phyloP scores from a whole-genome alignment of 2,329 filamentous ascomycete species.

The Bipolaris oryzae region DNA sequence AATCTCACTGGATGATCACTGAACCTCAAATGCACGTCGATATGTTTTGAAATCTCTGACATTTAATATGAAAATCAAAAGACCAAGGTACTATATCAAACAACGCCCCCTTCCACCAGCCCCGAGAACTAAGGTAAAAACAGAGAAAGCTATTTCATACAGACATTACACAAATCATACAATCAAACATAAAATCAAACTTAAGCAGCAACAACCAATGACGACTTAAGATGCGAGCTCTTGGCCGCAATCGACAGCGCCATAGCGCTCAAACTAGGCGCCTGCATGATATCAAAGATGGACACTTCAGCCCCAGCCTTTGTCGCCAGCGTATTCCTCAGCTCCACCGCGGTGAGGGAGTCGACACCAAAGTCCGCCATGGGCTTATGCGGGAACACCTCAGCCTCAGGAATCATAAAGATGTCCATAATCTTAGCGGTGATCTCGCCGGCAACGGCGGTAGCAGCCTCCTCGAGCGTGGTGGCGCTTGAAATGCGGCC shows the following conservation, averaged over 20 bases:
- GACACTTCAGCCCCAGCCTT: background rate
- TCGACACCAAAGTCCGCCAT: conserved; percentile 1
- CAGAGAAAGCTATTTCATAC: too few relatives aligned
- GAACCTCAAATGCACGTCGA: too few relatives aligned
- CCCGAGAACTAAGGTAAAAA: too few relatives aligned
- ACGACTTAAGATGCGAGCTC: background rate
- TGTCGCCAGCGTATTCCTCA: conserved; percentile 1
- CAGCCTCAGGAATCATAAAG: conserved; percentile 1
- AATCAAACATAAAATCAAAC: too few relatives aligned
- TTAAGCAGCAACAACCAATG: background rate
- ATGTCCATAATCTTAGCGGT: conserved; percentile 1
- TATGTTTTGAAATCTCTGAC: too few relatives aligned
- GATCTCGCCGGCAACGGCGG: background rate
- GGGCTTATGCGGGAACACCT: background rate
- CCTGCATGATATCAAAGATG: background rate
- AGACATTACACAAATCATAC: too few relatives aligned
- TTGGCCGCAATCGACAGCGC: background rate
- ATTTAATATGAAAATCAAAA: too few relatives aligned
- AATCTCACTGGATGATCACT: too few relatives aligned
- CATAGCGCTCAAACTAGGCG: background rate
- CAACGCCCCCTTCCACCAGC: too few relatives aligned
- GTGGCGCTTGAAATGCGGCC: background rate
- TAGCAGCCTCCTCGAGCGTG: background rate
- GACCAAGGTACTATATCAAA: too few relatives aligned
- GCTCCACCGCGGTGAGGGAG: conserved; percentile 1